Evolutionary conservation across 345 rosid genomes (phyloP).

Genomic region (Salix koriyanagi): DNA sequence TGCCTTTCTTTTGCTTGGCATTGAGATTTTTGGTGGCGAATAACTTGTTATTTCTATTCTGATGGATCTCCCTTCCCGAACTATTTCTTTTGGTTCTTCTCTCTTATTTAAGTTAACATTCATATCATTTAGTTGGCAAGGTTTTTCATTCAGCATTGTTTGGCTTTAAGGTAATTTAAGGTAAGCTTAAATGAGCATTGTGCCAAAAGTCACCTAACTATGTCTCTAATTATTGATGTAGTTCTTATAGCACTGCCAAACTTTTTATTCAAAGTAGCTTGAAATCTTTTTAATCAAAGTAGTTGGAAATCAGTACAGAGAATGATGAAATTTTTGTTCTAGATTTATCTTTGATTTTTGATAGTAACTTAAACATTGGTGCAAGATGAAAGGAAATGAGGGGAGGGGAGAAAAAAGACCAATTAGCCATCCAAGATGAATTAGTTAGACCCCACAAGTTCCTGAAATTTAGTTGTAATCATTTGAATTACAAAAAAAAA

Average conservation of each 20-base stretch:
- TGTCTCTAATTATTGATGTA: background rate
- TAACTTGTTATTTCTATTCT: background rate
- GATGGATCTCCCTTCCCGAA: background rate
- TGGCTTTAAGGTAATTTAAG: background rate
- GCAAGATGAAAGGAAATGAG: background rate
- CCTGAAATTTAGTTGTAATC: background rate
- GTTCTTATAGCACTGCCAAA: background rate
- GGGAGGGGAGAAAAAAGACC: background rate
- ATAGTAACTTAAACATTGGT: background rate
- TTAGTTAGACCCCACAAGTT: background rate
- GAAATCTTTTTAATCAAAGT: background rate
- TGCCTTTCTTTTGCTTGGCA: background rate
- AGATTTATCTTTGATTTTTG: background rate
- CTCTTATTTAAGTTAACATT: background rate
- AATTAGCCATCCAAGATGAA: background rate
- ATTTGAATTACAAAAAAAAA: background rate
- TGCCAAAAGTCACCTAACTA: background rate
- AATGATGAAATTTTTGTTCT: background rate
- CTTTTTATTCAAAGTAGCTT: background rate
- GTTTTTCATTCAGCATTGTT: background rate
- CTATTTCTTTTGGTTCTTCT: background rate
- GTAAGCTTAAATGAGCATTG: background rate
- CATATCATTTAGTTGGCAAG: background rate
- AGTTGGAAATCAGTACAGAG: background rate
- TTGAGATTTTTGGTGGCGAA: background rate